phyloP scores from a whole-genome alignment of 768 basidiomycete genomes.

The Clathrus columnatus region DNA sequence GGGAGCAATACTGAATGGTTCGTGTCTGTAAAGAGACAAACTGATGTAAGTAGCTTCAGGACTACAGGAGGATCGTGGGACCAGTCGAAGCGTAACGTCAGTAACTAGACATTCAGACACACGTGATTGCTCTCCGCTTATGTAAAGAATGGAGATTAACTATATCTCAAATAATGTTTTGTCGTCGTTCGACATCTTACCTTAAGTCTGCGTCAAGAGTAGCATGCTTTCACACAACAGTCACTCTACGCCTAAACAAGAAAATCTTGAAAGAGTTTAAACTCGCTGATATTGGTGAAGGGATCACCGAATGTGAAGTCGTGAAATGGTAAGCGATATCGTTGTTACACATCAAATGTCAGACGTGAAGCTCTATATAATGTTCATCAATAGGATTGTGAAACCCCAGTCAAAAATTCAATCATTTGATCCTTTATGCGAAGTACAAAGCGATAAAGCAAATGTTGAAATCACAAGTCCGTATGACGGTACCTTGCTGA shows the following conservation, averaged over 20 bases:
- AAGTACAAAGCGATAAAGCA: slow-evolving; percentile 87
- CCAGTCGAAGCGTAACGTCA: background rate
- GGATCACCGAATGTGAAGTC: slow-evolving; percentile 85
- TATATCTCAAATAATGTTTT: too few species aligned
- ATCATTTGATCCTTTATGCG: slow-evolving; percentile 60
- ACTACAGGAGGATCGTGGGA: background rate
- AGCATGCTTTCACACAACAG: slow-evolving; percentile 1
- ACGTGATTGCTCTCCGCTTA: background rate
- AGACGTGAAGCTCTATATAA: background rate
- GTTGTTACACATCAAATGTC: background rate
- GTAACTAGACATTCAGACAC: background rate
- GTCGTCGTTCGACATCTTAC: background rate
- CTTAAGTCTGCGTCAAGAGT: background rate
- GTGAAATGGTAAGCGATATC: slow-evolving; percentile 61
- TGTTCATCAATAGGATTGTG: slow-evolving; percentile 45
- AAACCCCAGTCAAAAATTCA: slow-evolving; percentile 41
- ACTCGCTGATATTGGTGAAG: slow-evolving; percentile 82
- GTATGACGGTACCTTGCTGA: slow-evolving; percentile 65
- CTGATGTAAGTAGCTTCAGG: background rate
- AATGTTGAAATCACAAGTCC: slow-evolving; percentile 88
- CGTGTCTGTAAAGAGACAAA: background rate
- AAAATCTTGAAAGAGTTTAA: slow-evolving; percentile 4
- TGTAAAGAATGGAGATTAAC: too few species aligned
- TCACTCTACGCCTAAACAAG: background rate
- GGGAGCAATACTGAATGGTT: background rate